Conservation (phyloP, 768 basidiomycete species). For the Mycena albidolilacea region DNA sequence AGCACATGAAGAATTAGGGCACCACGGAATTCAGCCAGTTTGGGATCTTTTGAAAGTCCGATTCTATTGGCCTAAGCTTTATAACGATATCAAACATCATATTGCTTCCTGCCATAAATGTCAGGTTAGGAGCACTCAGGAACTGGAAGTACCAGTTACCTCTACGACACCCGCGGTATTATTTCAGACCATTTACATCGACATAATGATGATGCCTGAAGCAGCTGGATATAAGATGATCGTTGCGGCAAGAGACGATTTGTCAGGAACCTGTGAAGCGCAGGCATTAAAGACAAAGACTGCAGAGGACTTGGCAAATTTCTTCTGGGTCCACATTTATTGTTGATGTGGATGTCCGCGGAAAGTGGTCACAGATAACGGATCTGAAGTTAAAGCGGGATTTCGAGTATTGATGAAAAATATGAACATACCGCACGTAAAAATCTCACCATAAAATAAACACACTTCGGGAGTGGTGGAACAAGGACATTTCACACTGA, state of each 20-base stretch:
- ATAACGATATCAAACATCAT: too few relatives aligned
- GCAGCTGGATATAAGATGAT: neutral
- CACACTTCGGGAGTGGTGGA: too few relatives aligned
- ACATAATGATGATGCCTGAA: constrained; percentile 49
- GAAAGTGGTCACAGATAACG: constrained; percentile 37
- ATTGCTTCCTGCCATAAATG: constrained; percentile 47
- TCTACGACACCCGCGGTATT: too few relatives aligned
- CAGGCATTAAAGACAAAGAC: constrained; percentile 39
- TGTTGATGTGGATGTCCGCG: too few relatives aligned
- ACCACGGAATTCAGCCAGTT: too few relatives aligned
- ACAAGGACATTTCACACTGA: too few relatives aligned
- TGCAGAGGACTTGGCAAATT: constrained; percentile 42
- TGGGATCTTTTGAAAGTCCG: too few relatives aligned
- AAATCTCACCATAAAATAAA: too few relatives aligned
- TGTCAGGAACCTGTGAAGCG: constrained; percentile 48
- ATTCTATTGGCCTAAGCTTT: too few relatives aligned
- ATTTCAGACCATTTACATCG: constrained; percentile 40
- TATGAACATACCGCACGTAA: neutral
- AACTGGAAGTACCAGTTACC: too few relatives aligned
- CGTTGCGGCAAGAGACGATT: constrained; percentile 43
- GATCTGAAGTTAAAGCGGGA: constrained; percentile 43
- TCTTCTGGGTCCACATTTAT: constrained; percentile 44
- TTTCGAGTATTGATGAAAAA: constrained; percentile 28
- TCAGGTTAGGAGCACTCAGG: constrained; percentile 25
- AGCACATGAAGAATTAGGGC: too few relatives aligned